Base-by-base conservation (phyloP, 148 eudicot species). In the Agrostemma githago region DNA sequence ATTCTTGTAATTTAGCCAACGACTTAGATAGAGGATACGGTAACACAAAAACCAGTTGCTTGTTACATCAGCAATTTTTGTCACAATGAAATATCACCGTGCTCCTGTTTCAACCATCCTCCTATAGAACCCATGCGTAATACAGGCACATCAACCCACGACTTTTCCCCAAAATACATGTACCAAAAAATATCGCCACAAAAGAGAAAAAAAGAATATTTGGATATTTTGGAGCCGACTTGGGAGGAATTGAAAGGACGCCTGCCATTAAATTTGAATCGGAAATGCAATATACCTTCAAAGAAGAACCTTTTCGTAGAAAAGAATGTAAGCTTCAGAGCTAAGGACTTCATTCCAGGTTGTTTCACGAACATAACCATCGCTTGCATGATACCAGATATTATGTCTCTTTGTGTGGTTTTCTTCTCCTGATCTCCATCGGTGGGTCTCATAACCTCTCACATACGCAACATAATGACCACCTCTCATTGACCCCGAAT, bases 381-480 rank as follows among this genome's bases (percentile, higher is more conserved):
- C 98, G 73, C 97, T 91, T 19, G 84, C 89, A 76, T 88, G 78
- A 78, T 88, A 94, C 98, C 98, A 94, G 56, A 79, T 79, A 26
- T 57, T 69, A 82, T 80, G 83, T 15, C 34, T 62, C 6, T 56
- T 71, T 42, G 81, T 78, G 42, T 43, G 70, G 19, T 62, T 79
- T 72, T 72, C 68, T 74, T 80, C 82, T 17, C 80, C 82, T 40
- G 62, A 74, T 62, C 71, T 76, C 62, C 75, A 75, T 62, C 71
- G 61, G 26, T 51, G 70, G 26, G 77, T 82, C 43, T 76, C 58
- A 37, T 78, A 82, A 73, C 89, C 93, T 83, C 93, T 84, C 38
- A 91, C 86, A 74, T 89, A 89, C 44, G 98, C 97, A 66, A 91
- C 84, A 76, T 94, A 94, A 75, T 91, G 98, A 54, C 98, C 96